Conservation (phyloP, 208 protist genomes). For the Leptomonas seymouri region DNA sequence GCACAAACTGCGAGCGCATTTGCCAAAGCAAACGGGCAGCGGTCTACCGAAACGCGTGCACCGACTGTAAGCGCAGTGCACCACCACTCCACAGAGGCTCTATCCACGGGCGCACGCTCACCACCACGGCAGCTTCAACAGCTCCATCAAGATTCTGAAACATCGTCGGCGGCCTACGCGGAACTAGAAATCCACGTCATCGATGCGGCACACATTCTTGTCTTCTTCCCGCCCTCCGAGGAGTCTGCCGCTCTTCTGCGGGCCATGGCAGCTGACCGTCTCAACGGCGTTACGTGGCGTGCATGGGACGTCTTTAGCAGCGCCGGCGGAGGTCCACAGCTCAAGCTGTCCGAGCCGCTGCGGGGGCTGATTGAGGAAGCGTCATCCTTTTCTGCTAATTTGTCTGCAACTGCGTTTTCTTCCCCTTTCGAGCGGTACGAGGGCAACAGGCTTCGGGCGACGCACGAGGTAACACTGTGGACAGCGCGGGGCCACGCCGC, state of each 20-base stretch:
- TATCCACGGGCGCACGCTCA: neutral
- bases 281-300: constrained; percentile 7
- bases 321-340: neutral
- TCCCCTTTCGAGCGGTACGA: neutral
- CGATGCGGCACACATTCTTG: constrained; percentile 54
- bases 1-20: neutral
- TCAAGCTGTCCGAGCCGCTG: constrained; percentile 24
- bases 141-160: no score
- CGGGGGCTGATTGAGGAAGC: neutral
- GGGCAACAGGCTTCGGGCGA: neutral
- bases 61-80: neutral
- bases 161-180: neutral
- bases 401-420: neutral
- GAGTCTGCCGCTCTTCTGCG: constrained; percentile 8
- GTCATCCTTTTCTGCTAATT: neutral
- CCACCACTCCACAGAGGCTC: neutral
- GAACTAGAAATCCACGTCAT: constrained; percentile 50
- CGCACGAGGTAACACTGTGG: constrained; percentile 40
- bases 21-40: neutral
- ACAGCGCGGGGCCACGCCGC: constrained; percentile 21
- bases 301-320: constrained; percentile 13
- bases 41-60: neutral
- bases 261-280: neutral
- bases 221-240: constrained; percentile 41
- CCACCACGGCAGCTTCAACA: neutral